These are phyloP conservation scores for Adansonia madagascariensis DNA, from an alignment of 441 rosid species.

Conservation along the genomic window DNA sequence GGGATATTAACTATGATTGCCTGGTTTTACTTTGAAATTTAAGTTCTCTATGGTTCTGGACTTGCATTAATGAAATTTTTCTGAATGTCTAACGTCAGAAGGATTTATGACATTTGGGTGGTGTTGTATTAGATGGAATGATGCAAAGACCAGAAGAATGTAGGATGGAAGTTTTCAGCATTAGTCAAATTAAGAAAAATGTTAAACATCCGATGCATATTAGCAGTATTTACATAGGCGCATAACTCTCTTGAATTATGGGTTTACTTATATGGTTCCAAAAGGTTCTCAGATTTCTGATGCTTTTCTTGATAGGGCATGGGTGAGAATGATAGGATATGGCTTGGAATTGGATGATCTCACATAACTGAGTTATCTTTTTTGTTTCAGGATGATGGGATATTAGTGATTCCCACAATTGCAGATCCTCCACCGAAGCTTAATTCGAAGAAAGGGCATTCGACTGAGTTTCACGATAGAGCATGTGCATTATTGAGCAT, in stretches of 20 bases:
- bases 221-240: background rate
- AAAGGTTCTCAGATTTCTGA: background rate
- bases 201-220: background rate
- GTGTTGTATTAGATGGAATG: background rate
- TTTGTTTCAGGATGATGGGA: conserved; percentile 66
- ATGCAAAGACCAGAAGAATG: background rate
- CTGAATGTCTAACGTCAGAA: background rate
- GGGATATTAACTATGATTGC: background rate
- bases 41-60: background rate
- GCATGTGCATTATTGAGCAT: conserved; percentile 65
- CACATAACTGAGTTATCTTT: conserved; percentile 5
- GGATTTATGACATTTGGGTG: background rate
- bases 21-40: background rate
- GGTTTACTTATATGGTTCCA: conserved; percentile 4
- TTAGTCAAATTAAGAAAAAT: background rate
- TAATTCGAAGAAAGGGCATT: conserved; percentile 55
- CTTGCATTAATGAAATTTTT: background rate
- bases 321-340: background rate
- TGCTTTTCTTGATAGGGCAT: background rate
- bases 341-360: background rate
- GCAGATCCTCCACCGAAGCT: conserved; percentile 73
- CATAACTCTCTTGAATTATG: background rate
- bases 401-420: conserved; percentile 79
- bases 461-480: conserved; percentile 63
- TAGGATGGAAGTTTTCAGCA: background rate